These are phyloP conservation scores for Aspergillus steynii DNA, from an alignment of 495 filamentous ascomycete genomes.

Conservation along the genomic window DNA sequence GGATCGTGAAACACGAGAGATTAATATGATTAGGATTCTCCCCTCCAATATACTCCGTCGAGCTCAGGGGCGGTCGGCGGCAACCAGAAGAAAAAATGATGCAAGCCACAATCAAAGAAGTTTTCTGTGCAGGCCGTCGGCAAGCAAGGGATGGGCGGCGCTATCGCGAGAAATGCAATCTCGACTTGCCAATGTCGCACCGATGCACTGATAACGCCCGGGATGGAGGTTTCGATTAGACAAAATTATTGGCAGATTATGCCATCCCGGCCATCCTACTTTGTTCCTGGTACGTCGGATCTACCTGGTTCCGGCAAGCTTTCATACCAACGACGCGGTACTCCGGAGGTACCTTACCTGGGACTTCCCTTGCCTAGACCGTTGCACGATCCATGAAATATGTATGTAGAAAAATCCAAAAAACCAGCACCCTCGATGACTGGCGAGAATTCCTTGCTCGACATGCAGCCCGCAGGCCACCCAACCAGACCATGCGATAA, in stretches of 20 bases:
- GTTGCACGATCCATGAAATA: background rate
- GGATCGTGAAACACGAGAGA: slow-evolving; percentile 7
- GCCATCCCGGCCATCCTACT: too few species aligned
- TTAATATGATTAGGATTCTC: background rate
- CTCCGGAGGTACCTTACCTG: background rate
- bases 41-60: background rate
- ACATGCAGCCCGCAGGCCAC: background rate
- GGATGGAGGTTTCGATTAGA: background rate
- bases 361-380: background rate
- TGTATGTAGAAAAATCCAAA: too few species aligned
- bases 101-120: background rate
- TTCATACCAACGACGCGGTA: background rate
- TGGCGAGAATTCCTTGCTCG: background rate
- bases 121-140: background rate
- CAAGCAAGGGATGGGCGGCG: background rate
- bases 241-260: background rate
- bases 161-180: background rate
- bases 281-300: background rate
- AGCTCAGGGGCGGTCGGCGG: background rate
- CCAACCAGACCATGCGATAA: background rate
- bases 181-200: background rate
- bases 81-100: background rate
- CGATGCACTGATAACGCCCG: background rate
- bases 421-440: background rate
- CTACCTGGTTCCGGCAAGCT: background rate